Conservation (phyloP, 768 basidiomycete genomes). For the Pleurotus eryngii region DNA sequence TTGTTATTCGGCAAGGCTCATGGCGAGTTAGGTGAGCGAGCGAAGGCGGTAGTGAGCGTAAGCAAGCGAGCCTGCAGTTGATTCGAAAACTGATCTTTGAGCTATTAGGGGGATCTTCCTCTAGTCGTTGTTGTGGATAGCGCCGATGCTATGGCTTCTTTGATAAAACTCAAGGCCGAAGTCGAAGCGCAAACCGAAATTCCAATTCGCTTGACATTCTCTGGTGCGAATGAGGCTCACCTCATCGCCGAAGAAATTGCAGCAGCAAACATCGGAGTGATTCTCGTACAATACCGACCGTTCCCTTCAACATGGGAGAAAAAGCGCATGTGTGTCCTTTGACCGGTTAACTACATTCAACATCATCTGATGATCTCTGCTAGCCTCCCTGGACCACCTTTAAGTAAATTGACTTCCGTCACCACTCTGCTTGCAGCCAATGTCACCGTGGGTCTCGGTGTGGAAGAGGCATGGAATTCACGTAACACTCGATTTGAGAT, state of each 20-base stretch:
- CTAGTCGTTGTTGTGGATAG: conserved; percentile 61
- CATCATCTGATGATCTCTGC: neutral
- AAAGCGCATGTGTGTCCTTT: conserved; percentile 45
- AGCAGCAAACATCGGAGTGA: conserved; percentile 63
- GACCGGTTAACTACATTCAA: neutral
- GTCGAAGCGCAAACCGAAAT: conserved; percentile 31
- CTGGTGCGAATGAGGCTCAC: conserved; percentile 65
- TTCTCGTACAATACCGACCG: conserved; percentile 61
- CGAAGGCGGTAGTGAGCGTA: conserved; percentile 46
- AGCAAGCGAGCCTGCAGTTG: conserved; percentile 2
- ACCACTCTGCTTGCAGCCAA: conserved; percentile 55
- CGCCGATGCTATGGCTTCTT: conserved; percentile 66
- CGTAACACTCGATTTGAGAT: conserved; percentile 72
- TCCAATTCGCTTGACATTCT: conserved; percentile 45
- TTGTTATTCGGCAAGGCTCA: conserved; percentile 41
- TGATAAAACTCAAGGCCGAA: conserved; percentile 64
- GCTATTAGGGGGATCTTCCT: conserved; percentile 46
- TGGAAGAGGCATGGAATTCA: conserved; percentile 51
- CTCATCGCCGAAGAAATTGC: conserved; percentile 72
- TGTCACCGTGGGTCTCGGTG: conserved; percentile 67
- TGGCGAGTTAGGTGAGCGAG: conserved; percentile 36
- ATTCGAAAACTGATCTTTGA: neutral
- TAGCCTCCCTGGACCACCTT: conserved; percentile 41
- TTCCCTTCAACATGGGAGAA: conserved; percentile 71
- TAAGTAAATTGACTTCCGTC: conserved; percentile 50